Percentiles rank a stretch among this genome's conserved stretches.
Conservation (phyloP, 768 basidiomycete genomes). For the Termitomyces bulborhizus region DNA sequence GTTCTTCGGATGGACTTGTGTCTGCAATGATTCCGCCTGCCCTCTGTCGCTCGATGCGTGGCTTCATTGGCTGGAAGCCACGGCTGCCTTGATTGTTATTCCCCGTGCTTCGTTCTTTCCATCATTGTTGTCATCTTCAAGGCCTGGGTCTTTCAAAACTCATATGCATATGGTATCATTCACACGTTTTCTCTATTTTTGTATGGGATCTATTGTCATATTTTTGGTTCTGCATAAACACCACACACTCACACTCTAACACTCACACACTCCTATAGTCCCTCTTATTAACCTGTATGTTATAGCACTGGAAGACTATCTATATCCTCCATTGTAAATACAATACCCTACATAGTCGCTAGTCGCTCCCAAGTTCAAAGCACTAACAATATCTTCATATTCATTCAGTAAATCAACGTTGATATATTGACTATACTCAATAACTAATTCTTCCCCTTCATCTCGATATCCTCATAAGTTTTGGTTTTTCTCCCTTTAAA, state of each 20-base stretch:
- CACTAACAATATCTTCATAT: neutral
- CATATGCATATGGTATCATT: neutral
- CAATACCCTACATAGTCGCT: neutral
- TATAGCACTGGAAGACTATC: neutral
- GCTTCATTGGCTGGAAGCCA: slow-evolving; percentile 48
- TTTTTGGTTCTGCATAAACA: slow-evolving; percentile 3
- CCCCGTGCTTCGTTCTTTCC: no score
- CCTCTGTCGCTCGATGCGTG: slow-evolving; percentile 45
- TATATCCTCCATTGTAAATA: neutral
- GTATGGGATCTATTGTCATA: slow-evolving; percentile 3
- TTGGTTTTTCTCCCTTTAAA: neutral
- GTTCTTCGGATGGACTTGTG: neutral
- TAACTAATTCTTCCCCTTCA: neutral
- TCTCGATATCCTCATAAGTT: neutral
- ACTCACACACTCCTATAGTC: neutral
- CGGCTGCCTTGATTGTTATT: neutral
- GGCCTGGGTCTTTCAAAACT: neutral
- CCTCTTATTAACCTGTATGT: neutral
- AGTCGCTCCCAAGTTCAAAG: neutral
- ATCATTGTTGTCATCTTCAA: neutral
- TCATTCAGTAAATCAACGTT: neutral
- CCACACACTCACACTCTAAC: neutral
- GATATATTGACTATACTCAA: neutral
- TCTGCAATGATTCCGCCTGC: slow-evolving; percentile 11
- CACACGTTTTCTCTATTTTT: neutral